These are phyloP conservation scores for Vigna angularis DNA, from an alignment of 306 rosid genomes.

Conservation along the genomic window DNA sequence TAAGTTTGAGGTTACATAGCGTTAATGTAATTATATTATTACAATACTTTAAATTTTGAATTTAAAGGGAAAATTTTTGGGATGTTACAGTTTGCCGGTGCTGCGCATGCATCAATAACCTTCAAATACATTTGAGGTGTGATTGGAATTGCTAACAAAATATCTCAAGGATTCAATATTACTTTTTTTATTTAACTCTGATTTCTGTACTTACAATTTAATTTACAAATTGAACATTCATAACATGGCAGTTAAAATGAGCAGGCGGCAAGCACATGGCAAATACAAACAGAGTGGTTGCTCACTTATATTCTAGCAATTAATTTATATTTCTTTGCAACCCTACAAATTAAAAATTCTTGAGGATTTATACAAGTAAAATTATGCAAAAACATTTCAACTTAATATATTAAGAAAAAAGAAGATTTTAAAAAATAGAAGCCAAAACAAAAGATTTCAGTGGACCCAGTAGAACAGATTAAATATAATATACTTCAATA, in stretches of 20 bases:
- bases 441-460: not conserved
- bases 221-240: not conserved
- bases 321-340: slow-evolving; percentile 2
- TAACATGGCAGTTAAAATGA: slow-evolving; percentile 4
- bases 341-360: not conserved
- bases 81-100: slow-evolving; percentile 98
- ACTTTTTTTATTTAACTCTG: not conserved
- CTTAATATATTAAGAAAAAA: not conserved
- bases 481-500: not conserved
- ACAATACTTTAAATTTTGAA: too few species aligned
- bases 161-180: not conserved
- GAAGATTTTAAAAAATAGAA: not conserved
- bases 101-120: slow-evolving; percentile 96
- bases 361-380: not conserved
- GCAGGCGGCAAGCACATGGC: slow-evolving; percentile 12
- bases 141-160: not conserved
- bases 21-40: too few species aligned
- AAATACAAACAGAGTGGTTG: not conserved
- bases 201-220: not conserved
- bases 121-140: slow-evolving; percentile 53
- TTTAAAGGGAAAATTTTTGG: too few species aligned
- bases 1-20: too few species aligned
- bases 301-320: slow-evolving; percentile 13
- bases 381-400: not conserved
- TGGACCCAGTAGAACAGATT: not conserved